Percentiles rank a stretch among this genome's conserved stretches.
Evolutionary conservation across 2,329 filamentous ascomycete species (phyloP).

Genomic region (Colletotrichum eremochloae): DNA sequence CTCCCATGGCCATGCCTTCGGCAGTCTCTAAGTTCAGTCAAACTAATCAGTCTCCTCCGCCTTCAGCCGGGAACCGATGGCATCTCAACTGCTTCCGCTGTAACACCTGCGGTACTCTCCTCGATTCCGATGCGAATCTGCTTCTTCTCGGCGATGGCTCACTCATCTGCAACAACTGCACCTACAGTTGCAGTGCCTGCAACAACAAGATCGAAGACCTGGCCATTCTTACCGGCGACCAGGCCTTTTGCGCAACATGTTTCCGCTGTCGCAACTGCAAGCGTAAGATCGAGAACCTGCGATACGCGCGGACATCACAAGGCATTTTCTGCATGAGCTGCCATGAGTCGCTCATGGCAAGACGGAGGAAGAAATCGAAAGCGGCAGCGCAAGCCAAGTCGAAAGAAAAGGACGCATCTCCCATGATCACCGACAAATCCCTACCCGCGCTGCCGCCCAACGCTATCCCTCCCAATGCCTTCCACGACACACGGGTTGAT

Average conservation of each 20-base stretch:
- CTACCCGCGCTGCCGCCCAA: slow-evolving; percentile 90
- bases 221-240: slow-evolving; percentile 96
- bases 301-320: slow-evolving; percentile 97
- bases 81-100: slow-evolving; percentile 99
- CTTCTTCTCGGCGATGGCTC: slow-evolving; percentile 97
- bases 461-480: slow-evolving; percentile 73
- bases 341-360: slow-evolving; percentile 95
- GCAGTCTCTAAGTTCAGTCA: slow-evolving; percentile 42
- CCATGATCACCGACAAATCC: slow-evolving; percentile 88
- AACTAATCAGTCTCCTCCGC: slow-evolving; percentile 47
- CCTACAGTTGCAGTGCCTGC: slow-evolving; percentile 97
- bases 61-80: slow-evolving; percentile 89
- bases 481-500: slow-evolving; percentile 71
- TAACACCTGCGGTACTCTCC: slow-evolving; percentile 93
- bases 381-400: slow-evolving; percentile 72
- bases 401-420: slow-evolving; percentile 73
- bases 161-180: slow-evolving; percentile 99
- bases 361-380: slow-evolving; percentile 88
- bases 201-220: slow-evolving; percentile 98
- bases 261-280: slow-evolving; percentile 99
- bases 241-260: slow-evolving; percentile 97
- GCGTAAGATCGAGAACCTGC: slow-evolving; percentile 96
- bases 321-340: slow-evolving; percentile 99
- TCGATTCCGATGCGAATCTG: slow-evolving; percentile 98
- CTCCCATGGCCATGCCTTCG: slow-evolving; percentile 34